phyloP scores from a whole-genome alignment of 345 rosid species.

The Nephelium lappaceum region DNA sequence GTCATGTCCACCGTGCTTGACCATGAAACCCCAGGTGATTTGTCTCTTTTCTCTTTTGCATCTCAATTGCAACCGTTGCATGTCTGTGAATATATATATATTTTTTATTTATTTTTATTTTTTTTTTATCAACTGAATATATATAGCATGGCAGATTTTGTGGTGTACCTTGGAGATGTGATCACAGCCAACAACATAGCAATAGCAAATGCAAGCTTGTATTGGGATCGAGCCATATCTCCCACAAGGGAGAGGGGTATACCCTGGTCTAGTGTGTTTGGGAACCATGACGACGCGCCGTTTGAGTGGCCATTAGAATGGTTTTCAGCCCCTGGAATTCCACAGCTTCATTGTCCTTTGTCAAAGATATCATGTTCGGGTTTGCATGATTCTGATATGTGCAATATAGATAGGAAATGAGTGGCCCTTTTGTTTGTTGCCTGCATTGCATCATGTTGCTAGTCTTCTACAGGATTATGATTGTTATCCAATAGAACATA shows the following conservation, averaged over 20 bases:
- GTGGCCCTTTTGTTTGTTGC: background rate
- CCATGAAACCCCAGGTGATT: slow-evolving; percentile 33
- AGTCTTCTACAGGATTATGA: background rate
- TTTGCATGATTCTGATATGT: slow-evolving; percentile 12
- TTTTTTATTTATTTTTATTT: too few relatives aligned
- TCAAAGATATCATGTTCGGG: slow-evolving; percentile 42
- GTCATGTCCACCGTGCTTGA: slow-evolving; percentile 40
- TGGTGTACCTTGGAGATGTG: slow-evolving; percentile 86
- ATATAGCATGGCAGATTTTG: slow-evolving; percentile 56
- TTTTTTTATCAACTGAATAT: slow-evolving; percentile 10
- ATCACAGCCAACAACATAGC: slow-evolving; percentile 80
- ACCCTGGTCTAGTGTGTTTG: slow-evolving; percentile 78
- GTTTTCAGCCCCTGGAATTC: slow-evolving; percentile 79
- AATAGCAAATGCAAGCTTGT: slow-evolving; percentile 70
- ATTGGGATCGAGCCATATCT: slow-evolving; percentile 79
- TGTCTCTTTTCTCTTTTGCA: background rate
- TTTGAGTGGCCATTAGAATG: slow-evolving; percentile 83
- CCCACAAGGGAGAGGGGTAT: slow-evolving; percentile 70
- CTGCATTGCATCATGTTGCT: background rate
- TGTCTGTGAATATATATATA: background rate
- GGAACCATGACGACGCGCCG: slow-evolving; percentile 86
- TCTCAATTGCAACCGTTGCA: background rate
- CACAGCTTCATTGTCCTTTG: slow-evolving; percentile 54
- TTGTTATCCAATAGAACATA: background rate
- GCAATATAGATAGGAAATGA: background rate